Conservation (phyloP, 345 rosid species). For the Arabidopsis arenosa region DNA sequence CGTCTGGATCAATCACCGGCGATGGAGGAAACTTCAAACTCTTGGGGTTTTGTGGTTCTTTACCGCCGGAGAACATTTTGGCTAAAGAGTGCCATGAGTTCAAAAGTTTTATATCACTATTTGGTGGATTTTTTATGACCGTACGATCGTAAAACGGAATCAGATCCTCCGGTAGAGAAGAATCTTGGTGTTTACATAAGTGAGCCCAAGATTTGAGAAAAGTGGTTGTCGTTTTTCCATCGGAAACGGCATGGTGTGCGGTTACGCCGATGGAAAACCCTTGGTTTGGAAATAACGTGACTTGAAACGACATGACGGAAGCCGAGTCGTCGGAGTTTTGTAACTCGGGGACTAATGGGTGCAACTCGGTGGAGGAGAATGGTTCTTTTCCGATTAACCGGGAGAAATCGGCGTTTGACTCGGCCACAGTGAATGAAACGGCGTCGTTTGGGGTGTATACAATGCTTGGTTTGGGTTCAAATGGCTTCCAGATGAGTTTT, state of each 20-base stretch:
- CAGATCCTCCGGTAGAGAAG: slow-evolving; percentile 2
- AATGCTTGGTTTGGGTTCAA: too few relatives aligned
- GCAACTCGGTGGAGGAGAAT: too few relatives aligned
- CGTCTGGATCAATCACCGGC: neutral
- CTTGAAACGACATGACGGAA: neutral
- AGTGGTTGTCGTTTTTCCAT: slow-evolving; percentile 32
- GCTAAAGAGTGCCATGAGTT: neutral
- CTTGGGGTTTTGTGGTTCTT: slow-evolving; percentile 14
- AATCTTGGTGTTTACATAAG: neutral
- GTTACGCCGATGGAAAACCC: slow-evolving; percentile 39
- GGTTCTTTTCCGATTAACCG: too few relatives aligned
- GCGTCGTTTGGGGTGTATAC: too few relatives aligned
- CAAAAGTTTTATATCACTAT: neutral
- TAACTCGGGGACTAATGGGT: too few relatives aligned
- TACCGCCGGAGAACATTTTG: slow-evolving; percentile 4
- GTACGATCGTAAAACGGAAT: neutral
- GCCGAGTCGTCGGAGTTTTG: too few relatives aligned
- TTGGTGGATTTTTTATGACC: neutral
- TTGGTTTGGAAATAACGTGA: slow-evolving; percentile 40
- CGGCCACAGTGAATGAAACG: too few relatives aligned
- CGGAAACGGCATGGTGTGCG: slow-evolving; percentile 35
- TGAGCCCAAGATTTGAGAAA: slow-evolving; percentile 36
- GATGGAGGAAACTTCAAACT: slow-evolving; percentile 8
- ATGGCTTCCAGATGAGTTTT: too few relatives aligned
- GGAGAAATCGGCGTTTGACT: too few relatives aligned